These are phyloP conservation scores for Acanthamoeba lenticulata DNA, from an alignment of 208 protist species.

Conservation along the genomic window DNA sequence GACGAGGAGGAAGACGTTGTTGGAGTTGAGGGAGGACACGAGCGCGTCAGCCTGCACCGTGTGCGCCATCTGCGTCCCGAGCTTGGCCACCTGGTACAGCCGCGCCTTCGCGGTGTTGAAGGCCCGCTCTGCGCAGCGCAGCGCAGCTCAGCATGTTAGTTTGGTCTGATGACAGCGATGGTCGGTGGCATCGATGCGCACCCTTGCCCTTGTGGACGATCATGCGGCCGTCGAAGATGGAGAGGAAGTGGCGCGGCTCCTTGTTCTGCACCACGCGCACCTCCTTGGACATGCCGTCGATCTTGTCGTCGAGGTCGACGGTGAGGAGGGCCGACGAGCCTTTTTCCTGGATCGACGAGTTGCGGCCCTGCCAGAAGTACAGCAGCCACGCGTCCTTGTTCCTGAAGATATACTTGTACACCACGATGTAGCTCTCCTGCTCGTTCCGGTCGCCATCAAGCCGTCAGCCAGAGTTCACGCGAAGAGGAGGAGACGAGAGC, in stretches of 20 bases:
- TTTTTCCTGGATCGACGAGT: constrained; percentile 40
- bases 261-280: constrained; percentile 68
- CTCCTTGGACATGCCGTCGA: not conserved
- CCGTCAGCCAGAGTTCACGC: not conserved
- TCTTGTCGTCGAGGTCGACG: constrained; percentile 38
- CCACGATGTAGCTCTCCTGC: constrained; percentile 58
- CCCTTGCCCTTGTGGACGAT: constrained; percentile 22
- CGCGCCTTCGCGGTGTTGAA: not conserved
- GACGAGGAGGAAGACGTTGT: constrained; percentile 69
- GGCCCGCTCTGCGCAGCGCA: not conserved
- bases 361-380: constrained; percentile 71
- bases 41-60: not conserved
- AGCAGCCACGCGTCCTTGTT: not conserved
- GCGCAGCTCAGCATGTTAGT: too few species aligned
- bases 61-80: not conserved
- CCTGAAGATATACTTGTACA: constrained; percentile 27
- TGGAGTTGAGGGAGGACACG: constrained; percentile 53
- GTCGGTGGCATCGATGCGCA: not conserved
- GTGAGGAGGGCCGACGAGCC: constrained; percentile 53
- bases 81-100: constrained; percentile 23
- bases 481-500: not conserved
- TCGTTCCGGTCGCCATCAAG: constrained; percentile 16
- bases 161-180: not conserved
- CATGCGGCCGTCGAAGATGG: constrained; percentile 29
- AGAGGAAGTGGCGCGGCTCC: constrained; percentile 66